phyloP scores from a whole-genome alignment of 495 filamentous ascomycete genomes.

The Choiromyces venosus region DNA sequence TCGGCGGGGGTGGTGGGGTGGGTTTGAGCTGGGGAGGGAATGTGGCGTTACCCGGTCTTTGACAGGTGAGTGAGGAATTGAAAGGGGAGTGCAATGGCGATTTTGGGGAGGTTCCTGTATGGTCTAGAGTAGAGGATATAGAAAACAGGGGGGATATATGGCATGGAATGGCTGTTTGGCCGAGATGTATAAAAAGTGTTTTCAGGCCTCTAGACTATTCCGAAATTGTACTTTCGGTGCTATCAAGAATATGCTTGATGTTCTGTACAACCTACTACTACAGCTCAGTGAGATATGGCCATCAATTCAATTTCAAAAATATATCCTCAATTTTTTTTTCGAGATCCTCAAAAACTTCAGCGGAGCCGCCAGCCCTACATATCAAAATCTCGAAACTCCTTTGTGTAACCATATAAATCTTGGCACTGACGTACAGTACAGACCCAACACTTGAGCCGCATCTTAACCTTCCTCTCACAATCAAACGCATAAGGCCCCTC shows the following conservation, averaged over 20 bases:
- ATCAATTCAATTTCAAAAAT: neutral
- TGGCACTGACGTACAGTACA: neutral
- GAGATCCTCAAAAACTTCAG: neutral
- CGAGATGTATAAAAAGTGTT: neutral
- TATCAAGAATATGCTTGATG: neutral
- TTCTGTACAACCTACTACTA: neutral
- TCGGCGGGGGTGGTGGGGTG: neutral
- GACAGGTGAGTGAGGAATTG: neutral
- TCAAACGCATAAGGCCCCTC: neutral
- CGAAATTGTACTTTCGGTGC: neutral
- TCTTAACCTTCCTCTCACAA: neutral
- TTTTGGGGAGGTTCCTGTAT: neutral
- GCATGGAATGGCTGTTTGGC: neutral
- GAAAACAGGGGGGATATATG: neutral
- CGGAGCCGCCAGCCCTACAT: neutral
- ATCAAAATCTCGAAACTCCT: neutral
- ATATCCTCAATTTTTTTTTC: neutral
- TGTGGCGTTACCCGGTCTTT: slow-evolving; percentile 13
- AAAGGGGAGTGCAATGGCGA: neutral
- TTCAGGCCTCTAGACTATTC: neutral
- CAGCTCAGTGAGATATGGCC: neutral
- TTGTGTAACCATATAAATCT: neutral
- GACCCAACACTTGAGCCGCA: neutral
- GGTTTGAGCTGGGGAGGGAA: slow-evolving; percentile 3
- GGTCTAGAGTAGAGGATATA: neutral